Percentiles rank a stretch among this genome's conserved stretches.
Conservation (phyloP, 139 green algal species). For the Monoraphidium neglectum region DNA sequence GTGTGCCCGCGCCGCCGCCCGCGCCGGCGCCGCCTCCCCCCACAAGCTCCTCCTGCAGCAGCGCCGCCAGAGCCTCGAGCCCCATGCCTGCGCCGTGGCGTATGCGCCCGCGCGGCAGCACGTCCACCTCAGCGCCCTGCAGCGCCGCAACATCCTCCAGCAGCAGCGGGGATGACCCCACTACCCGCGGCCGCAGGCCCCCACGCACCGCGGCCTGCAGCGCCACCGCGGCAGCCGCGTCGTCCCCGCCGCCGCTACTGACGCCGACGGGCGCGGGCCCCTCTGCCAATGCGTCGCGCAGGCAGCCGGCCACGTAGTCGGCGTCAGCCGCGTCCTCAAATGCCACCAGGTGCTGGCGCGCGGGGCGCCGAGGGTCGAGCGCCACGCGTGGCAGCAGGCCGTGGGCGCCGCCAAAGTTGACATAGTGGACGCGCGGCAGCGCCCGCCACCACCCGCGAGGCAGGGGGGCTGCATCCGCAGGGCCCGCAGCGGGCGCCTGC, state of each 20-base stretch:
- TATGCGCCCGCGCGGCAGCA: constrained; percentile 1
- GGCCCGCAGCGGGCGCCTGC: not conserved
- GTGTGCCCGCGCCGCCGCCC: not conserved
- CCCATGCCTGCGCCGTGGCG: not conserved
- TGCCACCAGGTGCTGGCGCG: not conserved
- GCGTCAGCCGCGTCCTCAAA: not conserved
- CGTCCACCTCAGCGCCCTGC: constrained; percentile 7
- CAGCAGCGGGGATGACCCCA: not conserved
- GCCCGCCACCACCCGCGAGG: constrained; percentile 17
- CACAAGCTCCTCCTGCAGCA: constrained; percentile 8
- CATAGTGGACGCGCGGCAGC: constrained; percentile 16
- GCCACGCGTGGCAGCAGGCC: constrained; percentile 16
- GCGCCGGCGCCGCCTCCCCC: no score
- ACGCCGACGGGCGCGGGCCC: no score
- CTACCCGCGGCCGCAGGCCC: not conserved
- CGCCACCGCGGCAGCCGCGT: not conserved
- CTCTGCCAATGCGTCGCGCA: no score
- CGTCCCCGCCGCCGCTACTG: not conserved
- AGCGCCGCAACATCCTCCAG: constrained; percentile 20
- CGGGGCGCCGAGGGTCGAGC: not conserved
- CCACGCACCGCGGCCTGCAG: constrained; percentile 13
- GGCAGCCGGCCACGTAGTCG: not conserved
- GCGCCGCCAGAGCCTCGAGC: not conserved
- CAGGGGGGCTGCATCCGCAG: constrained; percentile 14
- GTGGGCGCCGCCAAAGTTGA: constrained; percentile 12